A percentile compares a stretch with the other conserved stretches of the same genome.
Evolutionary conservation across 768 basidiomycete species (phyloP).

Genomic region (Mrakia gelida): DNA sequence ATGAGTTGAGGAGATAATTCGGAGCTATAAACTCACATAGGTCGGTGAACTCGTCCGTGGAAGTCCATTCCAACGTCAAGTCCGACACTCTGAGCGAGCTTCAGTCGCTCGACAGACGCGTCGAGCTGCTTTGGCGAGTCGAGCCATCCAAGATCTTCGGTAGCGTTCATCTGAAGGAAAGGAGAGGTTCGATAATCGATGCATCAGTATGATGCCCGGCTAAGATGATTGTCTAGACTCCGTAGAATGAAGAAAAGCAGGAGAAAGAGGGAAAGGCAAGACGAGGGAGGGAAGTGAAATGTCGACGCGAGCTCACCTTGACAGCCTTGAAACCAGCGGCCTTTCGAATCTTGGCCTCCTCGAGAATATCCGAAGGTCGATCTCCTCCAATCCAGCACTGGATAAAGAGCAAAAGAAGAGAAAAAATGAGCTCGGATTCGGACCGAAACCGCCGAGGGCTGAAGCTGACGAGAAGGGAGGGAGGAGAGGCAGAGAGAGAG

Average conservation of each 20-base stretch:
- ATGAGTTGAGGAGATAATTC: too few relatives aligned
- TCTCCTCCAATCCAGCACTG: slow-evolving; percentile 55
- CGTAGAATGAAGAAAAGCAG: too few relatives aligned
- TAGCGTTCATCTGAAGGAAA: not conserved
- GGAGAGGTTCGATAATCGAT: not conserved
- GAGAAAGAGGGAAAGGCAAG: not conserved
- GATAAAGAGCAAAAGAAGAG: not conserved
- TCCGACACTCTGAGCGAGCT: slow-evolving; percentile 53
- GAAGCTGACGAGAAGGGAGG: not conserved
- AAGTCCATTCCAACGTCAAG: slow-evolving; percentile 52
- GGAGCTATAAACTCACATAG: not conserved
- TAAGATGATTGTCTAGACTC: too few relatives aligned
- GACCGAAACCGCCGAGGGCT: not conserved
- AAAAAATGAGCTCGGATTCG: not conserved
- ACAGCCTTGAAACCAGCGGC: slow-evolving; percentile 64
- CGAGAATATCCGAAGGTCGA: slow-evolving; percentile 51
- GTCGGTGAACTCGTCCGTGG: slow-evolving; percentile 61
- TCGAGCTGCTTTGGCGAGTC: slow-evolving; percentile 57
- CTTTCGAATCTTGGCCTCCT: slow-evolving; percentile 55
- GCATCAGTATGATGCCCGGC: not conserved
- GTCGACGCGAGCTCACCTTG: slow-evolving; percentile 60
- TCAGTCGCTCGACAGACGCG: slow-evolving; percentile 55
- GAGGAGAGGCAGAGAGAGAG: not conserved
- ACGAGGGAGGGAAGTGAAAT: too few relatives aligned
- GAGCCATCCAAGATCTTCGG: slow-evolving; percentile 52